Conservation (phyloP, 2,329 filamentous ascomycete genomes). For the Hortaea werneckii region DNA sequence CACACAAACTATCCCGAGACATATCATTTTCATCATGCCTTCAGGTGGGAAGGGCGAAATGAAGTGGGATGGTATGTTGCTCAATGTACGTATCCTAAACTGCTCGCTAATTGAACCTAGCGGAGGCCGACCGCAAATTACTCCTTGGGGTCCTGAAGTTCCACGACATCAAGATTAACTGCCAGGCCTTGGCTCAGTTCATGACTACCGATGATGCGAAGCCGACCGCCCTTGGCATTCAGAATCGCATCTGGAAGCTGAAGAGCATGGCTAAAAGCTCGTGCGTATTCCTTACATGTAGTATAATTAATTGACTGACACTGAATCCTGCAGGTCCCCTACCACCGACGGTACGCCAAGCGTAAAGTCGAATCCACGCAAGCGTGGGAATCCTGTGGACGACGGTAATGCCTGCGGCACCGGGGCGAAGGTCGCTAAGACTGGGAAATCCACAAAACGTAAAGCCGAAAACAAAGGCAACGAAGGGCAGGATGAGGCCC, state of each 20-base stretch:
- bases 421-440: not conserved
- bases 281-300: not conserved
- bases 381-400: not conserved
- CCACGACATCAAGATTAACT: slow-evolving; percentile 5
- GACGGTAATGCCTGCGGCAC: not conserved
- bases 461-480: too few species aligned
- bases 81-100: not conserved
- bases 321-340: not conserved
- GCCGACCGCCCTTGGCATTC: slow-evolving; percentile 1
- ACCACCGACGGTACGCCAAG: not conserved
- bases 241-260: slow-evolving; percentile 6
- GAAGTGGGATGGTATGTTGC: slow-evolving; percentile 6
- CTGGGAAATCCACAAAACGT: too few species aligned
- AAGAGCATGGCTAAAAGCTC: slow-evolving; percentile 4
- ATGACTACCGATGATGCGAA: slow-evolving; percentile 2
- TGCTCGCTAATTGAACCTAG: not conserved
- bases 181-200: slow-evolving; percentile 1
- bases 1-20: too few species aligned
- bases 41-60: slow-evolving; percentile 1
- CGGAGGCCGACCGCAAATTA: slow-evolving; percentile 7
- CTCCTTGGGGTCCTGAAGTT: slow-evolving; percentile 7
- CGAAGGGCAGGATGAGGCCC: too few species aligned
- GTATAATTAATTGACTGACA: not conserved
- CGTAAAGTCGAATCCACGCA: not conserved
- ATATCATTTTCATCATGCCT: not conserved